These are phyloP conservation scores for Fomitopsis palustris DNA, from an alignment of 1,284 basidiomycete species.

Conservation along the genomic window DNA sequence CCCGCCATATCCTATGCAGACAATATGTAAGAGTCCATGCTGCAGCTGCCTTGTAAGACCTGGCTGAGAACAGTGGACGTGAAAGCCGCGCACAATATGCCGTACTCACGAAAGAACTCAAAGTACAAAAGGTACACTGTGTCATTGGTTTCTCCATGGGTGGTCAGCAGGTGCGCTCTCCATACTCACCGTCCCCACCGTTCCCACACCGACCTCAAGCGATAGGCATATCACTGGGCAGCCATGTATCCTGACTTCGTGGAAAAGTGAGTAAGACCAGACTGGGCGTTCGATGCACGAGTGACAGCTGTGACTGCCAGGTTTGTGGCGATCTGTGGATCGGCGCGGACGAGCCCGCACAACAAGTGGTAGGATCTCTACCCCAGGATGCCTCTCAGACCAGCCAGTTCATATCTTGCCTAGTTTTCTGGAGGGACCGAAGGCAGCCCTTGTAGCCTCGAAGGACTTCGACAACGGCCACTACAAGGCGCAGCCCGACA, in stretches of 20 bases:
- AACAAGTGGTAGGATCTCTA: conserved; percentile 46
- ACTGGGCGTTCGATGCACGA: not conserved
- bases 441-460: conserved; percentile 51
- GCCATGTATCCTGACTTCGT: conserved; percentile 57
- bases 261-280: conserved; percentile 36
- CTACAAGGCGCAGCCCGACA: conserved; percentile 44
- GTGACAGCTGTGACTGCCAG: conserved; percentile 18
- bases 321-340: conserved; percentile 52
- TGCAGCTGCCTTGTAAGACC: not conserved
- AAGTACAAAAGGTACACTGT: conserved; percentile 44
- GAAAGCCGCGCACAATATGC: conserved; percentile 51
- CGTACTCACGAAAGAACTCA: conserved; percentile 47
- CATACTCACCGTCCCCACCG: not conserved
- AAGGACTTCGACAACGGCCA: conserved; percentile 55
- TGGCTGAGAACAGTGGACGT: not conserved
- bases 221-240: conserved; percentile 60
- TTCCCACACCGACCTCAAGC: not conserved
- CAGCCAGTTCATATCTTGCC: not conserved
- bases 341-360: conserved; percentile 58
- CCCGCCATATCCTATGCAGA: conserved; percentile 47
- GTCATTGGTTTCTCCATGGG: conserved; percentile 64
- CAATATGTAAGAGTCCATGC: conserved; percentile 44
- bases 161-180: conserved; percentile 44
- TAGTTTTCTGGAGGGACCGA: conserved; percentile 60
- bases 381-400: not conserved